Conservation (phyloP, 345 rosid genomes). For the Odontarrhena argentea region DNA sequence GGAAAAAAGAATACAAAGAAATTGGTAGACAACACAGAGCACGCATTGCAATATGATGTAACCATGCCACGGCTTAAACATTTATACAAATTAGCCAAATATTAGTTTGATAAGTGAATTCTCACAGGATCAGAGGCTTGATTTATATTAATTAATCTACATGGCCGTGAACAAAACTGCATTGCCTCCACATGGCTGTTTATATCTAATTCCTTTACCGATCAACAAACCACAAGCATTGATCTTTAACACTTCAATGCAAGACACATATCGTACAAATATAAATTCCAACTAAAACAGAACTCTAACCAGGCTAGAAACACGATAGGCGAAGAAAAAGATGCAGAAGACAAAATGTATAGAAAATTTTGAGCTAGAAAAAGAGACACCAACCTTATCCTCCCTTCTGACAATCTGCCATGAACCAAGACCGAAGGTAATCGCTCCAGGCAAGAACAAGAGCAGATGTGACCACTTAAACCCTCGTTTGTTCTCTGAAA, state of each 20-base stretch:
- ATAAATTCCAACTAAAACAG: neutral
- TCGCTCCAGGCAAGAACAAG: constrained; percentile 86
- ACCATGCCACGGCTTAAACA: too few relatives aligned
- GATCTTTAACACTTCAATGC: constrained; percentile 9
- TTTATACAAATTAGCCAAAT: neutral
- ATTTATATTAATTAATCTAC: neutral
- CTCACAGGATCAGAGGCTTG: neutral
- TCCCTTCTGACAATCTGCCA: constrained; percentile 95
- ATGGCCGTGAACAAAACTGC: neutral
- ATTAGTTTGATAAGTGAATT: neutral
- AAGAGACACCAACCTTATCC: constrained; percentile 65
- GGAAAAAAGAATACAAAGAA: neutral
- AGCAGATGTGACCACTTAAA: constrained; percentile 65
- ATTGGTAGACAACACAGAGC: neutral
- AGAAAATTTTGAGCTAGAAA: constrained; percentile 13
- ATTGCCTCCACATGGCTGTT: constrained; percentile 1
- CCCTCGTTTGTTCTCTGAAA: constrained; percentile 47
- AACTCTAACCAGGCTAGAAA: neutral
- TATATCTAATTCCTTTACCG: neutral
- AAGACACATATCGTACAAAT: neutral
- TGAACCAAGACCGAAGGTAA: constrained; percentile 93
- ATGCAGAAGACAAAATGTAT: constrained; percentile 1
- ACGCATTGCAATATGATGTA: neutral
- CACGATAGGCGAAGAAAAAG: constrained; percentile 9
- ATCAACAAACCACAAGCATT: neutral